Base-by-base conservation (phyloP, 2,329 filamentous ascomycete species). In the Cercospora janseana region DNA sequence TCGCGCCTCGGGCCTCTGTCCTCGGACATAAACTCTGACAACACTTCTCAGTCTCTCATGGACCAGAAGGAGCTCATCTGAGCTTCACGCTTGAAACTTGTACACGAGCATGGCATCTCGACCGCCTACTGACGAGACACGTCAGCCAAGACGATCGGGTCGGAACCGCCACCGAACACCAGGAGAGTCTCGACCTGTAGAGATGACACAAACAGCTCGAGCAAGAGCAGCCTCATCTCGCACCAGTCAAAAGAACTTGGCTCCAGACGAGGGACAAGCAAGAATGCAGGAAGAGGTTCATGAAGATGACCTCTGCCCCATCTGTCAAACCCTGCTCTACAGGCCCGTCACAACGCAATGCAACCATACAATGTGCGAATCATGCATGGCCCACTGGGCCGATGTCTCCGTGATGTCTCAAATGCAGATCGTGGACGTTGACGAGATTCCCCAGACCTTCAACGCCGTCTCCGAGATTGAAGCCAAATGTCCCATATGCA, bases 351-450 rank as follows among this genome's bases (percentile, higher is more conserved):
- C 59, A 3, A 75, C 73, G 6, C 52, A 58, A 34, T 76, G 73
- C 59, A 64, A 65, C 37, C 74, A 75, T 46, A 63, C 70, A 2
- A 63, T 76, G 13, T 76, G 74, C 61, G 60, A 66, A 35, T 66
- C 68, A 4, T 76, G 74, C 29, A 73, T 76, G 71, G 67, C 70
- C 1, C 69, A 70, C 27, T 76, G 73, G 73, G 71, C 72, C 2
- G 70, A 73, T 18, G 63, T 69, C 1, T 73, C 70, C 1, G 59
- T 70, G 4, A 63, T 63, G 2, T 61, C 65, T 6, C 67, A 69
- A 16, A 69, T 74, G 58, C 66, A 66, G 4, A 66, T 72, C 29
- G 64, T 69, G 20, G 60, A 69, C 52, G 68, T 73, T 29, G 62
- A 71, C 51, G 66, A 70, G 38, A 56, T 63, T 26, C 58, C 54